Conservation (phyloP, 495 filamentous ascomycete species). For the Delitschia confertaspora region DNA sequence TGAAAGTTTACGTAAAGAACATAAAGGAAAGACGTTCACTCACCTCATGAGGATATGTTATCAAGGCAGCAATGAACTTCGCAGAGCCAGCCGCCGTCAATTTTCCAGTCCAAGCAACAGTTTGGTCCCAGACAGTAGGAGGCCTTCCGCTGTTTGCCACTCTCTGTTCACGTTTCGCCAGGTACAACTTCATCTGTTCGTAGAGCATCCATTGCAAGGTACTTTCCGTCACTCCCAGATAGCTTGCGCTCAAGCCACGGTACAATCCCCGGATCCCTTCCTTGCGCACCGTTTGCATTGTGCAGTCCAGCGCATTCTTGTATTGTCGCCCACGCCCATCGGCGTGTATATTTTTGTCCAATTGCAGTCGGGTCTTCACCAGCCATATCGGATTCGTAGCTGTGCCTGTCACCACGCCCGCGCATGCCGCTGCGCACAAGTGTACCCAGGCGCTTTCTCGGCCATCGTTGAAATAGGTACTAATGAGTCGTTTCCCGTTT, state of each 20-base stretch:
- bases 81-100: slow-evolving; percentile 68
- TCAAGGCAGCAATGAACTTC: slow-evolving; percentile 68
- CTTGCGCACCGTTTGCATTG: slow-evolving; percentile 61
- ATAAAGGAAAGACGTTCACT: neutral
- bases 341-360: slow-evolving; percentile 61
- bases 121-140: slow-evolving; percentile 54
- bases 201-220: slow-evolving; percentile 84
- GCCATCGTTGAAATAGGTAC: slow-evolving; percentile 54
- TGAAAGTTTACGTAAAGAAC: slow-evolving; percentile 1
- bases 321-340: slow-evolving; percentile 56
- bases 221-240: slow-evolving; percentile 76
- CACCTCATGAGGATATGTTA: slow-evolving; percentile 86
- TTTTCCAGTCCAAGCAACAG: slow-evolving; percentile 59
- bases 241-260: slow-evolving; percentile 77
- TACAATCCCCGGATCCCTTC: slow-evolving; percentile 75
- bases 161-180: slow-evolving; percentile 50
- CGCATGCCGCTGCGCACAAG: slow-evolving; percentile 59
- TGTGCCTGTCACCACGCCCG: slow-evolving; percentile 72
- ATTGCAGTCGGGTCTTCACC: slow-evolving; percentile 79
- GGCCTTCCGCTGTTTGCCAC: slow-evolving; percentile 45
- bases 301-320: slow-evolving; percentile 74
- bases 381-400: slow-evolving; percentile 92
- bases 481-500: slow-evolving; percentile 71
- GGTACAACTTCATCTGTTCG: slow-evolving; percentile 65
- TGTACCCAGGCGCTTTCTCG: slow-evolving; percentile 63